phyloP scores from a whole-genome alignment of 2,329 filamentous ascomycete species.

The Epichloe gansuensis region DNA sequence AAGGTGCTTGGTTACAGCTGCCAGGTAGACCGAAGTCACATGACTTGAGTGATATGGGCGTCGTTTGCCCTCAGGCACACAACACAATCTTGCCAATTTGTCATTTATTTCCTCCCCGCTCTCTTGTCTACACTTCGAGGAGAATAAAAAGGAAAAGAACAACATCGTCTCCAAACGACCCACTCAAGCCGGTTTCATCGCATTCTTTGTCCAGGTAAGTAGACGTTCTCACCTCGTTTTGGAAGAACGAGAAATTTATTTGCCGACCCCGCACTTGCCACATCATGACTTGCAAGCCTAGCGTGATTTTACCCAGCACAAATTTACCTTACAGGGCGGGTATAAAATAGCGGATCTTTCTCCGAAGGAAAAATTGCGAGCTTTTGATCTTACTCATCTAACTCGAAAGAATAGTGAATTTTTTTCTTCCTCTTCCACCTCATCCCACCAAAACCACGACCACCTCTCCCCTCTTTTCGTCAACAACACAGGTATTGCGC shows the following conservation, averaged over 20 bases:
- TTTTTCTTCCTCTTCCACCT: not conserved
- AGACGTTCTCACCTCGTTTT: not conserved
- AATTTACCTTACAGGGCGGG: not conserved
- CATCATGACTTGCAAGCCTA: constrained; percentile 1
- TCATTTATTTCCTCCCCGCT: not conserved
- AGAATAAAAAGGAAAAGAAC: not conserved
- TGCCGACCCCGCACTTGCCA: constrained; percentile 2
- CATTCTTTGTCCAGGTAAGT: not conserved
- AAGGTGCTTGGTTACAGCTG: not conserved
- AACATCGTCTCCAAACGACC: not conserved
- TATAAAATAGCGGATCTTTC: constrained; percentile 1
- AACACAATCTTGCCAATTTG: not conserved
- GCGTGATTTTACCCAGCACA: constrained; percentile 2
- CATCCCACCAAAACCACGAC: not conserved
- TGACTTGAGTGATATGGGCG: not conserved
- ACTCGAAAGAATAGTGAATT: not conserved
- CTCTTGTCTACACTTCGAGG: not conserved
- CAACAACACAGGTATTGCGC: not conserved
- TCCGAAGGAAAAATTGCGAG: not conserved
- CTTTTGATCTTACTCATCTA: not conserved
- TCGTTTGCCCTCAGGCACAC: not conserved
- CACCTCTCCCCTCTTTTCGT: not conserved
- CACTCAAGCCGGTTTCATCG: not conserved
- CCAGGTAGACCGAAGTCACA: not conserved
- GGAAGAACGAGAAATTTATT: not conserved